Conservation (phyloP, 768 basidiomycete species). For the Phaeotremella fagi region DNA sequence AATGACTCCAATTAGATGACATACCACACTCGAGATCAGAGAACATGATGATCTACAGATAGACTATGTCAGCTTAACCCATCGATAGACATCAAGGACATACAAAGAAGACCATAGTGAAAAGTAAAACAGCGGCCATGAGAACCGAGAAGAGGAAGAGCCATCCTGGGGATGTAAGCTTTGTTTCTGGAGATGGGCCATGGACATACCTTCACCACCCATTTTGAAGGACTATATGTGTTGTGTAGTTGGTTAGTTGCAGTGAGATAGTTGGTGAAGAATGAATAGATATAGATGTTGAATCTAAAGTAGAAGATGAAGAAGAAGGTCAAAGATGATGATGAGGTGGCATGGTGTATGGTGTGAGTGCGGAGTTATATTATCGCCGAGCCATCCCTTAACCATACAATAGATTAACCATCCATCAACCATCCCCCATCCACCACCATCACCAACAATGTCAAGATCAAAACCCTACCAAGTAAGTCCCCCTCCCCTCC, state of each 20-base stretch:
- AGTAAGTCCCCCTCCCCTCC: constrained; percentile 5
- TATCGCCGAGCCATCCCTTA: not conserved
- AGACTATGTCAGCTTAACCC: constrained; percentile 4
- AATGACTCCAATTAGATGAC: constrained; percentile 2
- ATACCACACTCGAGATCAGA: constrained; percentile 89
- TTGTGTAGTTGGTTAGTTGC: too few species aligned
- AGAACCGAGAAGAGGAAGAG: constrained; percentile 94
- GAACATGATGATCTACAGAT: constrained; percentile 93
- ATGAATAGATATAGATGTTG: not conserved
- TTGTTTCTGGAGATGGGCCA: not conserved
- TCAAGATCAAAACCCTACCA: constrained; percentile 13
- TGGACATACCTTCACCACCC: constrained; percentile 41
- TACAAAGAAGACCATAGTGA: constrained; percentile 99
- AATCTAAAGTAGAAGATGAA: not conserved
- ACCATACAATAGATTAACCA: not conserved
- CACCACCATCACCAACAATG: constrained; percentile 4
- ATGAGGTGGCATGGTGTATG: too few species aligned
- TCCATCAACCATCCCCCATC: not conserved
- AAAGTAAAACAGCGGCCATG: constrained; percentile 87
- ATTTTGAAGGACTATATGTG: constrained; percentile 22
- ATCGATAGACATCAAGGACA: not conserved
- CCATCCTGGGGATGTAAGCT: constrained; percentile 62
- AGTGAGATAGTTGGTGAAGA: not conserved
- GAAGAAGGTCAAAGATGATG: not conserved
- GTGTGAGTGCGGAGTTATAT: too few species aligned